Percentiles rank a stretch among this genome's conserved stretches.
Conservation (phyloP, 768 basidiomycete species). For the Fomitopsis pulvina region DNA sequence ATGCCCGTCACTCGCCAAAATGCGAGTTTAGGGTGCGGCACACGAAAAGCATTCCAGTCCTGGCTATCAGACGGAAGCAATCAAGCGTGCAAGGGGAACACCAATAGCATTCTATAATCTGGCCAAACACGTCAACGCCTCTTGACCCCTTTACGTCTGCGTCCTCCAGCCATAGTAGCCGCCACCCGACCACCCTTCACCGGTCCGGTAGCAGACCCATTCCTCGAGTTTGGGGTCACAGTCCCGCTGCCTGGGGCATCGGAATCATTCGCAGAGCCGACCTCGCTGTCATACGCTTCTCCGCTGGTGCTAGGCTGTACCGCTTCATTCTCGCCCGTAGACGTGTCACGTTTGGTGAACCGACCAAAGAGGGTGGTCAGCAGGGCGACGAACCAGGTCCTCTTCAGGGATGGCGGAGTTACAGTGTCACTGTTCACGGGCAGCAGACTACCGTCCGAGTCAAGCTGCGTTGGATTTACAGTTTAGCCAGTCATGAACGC, state of each 20-base stretch:
- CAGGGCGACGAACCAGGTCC: conserved; percentile 67
- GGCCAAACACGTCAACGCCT: conserved; percentile 17
- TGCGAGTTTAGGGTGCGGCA: too few relatives aligned
- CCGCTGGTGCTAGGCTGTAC: conserved; percentile 19
- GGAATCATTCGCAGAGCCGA: too few relatives aligned
- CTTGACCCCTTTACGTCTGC: conserved; percentile 52
- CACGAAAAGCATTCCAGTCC: too few relatives aligned
- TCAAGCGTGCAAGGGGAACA: too few relatives aligned
- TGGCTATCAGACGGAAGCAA: too few relatives aligned
- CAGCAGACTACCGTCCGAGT: conserved; percentile 50
- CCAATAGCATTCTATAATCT: too few relatives aligned
- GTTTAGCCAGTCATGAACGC: conserved; percentile 5
- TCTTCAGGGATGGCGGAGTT: conserved; percentile 43
- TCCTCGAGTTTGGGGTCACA: conserved; percentile 27
- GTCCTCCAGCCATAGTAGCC: conserved; percentile 53
- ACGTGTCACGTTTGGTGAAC: conserved; percentile 9
- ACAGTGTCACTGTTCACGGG: conserved; percentile 55
- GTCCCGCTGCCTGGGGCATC: conserved; percentile 38
- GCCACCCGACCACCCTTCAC: conserved; percentile 23
- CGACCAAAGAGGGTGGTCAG: conserved; percentile 26
- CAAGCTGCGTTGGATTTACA: conserved; percentile 41
- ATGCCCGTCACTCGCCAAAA: too few relatives aligned
- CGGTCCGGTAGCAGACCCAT: conserved; percentile 20
- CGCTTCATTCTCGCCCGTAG: conserved; percentile 4
- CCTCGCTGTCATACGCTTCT: conserved; percentile 28